Evolutionary conservation across 331 rosid genomes (phyloP), one percentile per base, ranked within the genome.

Genomic region (Arachis monticola): DNA sequence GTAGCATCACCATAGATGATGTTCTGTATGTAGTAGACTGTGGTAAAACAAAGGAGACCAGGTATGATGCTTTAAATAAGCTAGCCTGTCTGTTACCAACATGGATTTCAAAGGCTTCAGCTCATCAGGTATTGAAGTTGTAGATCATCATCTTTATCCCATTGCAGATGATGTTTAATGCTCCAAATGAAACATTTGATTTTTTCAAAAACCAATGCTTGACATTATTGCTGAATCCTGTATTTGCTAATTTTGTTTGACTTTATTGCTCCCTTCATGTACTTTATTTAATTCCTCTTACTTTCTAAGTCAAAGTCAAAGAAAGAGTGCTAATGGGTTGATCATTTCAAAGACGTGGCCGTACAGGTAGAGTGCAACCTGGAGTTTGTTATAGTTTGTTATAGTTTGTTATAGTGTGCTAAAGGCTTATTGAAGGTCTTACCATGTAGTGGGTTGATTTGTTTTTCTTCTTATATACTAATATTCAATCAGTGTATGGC

Each of bases 1-100:
- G 97, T 77, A 94, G 99, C 83, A 94, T 94, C 83, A 94, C 99
- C 69, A 89, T 94, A 82, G 99, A 94, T 82, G 99, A 94, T 46
- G 92, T 94, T 78, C 93, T 94, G 63, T 87, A 84, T 81, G 99
- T 94, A 81, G 68, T 94, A 78, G 99, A 94, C 83, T 90, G 97
- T 81, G 99, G 99, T 80, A 94, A 94, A 83, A 96, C 99, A 73
- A 94, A 94, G 83, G 99, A 94, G 82, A 94, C 99, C 63, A 94
- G 97, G 52, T 22, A 22, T 22, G 27, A 22, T 22, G 27, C 27
- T 22, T 22, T 22, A 22, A 22, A 22, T 22, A 22, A 22, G 27
- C 27, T 22, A 22, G 27, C 27, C 27, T 22, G 27, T 22, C 27
- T 22, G 27, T 22, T 22, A 22, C 27, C 27, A 22, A 22, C 27